These are phyloP conservation scores for Ottelia alismoides DNA, from an alignment of 106 monocot species.

Conservation along the genomic window DNA sequence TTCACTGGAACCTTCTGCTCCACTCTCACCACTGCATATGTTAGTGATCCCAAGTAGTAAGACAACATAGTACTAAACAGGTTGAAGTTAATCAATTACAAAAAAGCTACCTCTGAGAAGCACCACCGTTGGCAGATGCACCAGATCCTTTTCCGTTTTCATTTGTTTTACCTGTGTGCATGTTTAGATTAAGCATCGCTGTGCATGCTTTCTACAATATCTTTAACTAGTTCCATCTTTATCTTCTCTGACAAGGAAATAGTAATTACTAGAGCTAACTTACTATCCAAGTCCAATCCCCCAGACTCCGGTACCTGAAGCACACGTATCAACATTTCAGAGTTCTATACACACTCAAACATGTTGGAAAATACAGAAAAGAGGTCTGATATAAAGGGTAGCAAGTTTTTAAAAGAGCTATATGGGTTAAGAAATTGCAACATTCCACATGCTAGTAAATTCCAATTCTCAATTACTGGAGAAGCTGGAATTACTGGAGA, in stretches of 20 bases:
- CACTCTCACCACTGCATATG: constrained; percentile 29
- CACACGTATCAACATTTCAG: too few relatives aligned
- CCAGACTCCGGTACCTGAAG: constrained; percentile 20
- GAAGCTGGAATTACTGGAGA: too few relatives aligned
- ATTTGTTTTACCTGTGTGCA: constrained; percentile 16
- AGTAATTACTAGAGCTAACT: too few relatives aligned
- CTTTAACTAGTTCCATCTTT: constrained; percentile 22
- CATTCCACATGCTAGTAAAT: background rate
- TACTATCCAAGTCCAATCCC: constrained; percentile 14
- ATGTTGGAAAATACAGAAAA: too few relatives aligned
- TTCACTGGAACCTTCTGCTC: constrained; percentile 34
- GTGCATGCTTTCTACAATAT: constrained; percentile 11
- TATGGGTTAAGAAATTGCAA: too few relatives aligned
- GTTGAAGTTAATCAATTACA: background rate
- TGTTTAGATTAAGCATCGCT: too few relatives aligned
- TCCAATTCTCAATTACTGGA: too few relatives aligned
- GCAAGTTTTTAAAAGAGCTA: background rate
- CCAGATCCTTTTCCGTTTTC: constrained; percentile 20
- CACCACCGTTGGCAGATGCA: constrained; percentile 23
- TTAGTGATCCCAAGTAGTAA: too few relatives aligned
- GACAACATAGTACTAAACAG: background rate
- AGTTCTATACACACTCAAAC: too few relatives aligned
- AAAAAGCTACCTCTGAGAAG: constrained; percentile 22
- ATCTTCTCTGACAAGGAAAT: too few relatives aligned
- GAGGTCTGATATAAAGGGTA: too few relatives aligned